Base-by-base conservation (phyloP, 164 flowering plant genomes). In the Platanus orientalis region DNA sequence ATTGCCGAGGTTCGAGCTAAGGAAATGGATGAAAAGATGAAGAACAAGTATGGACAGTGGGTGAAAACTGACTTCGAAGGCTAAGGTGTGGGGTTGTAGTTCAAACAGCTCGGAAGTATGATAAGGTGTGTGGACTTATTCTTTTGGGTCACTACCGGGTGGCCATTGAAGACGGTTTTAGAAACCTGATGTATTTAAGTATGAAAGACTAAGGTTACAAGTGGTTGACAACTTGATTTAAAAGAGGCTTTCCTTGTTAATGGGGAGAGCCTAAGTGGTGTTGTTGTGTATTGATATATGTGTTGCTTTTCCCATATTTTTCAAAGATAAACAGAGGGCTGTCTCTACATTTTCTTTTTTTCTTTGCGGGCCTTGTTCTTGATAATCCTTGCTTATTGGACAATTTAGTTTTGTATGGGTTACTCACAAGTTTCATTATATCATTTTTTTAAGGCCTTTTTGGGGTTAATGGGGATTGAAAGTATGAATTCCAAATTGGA, bases 1-100 rank as follows among this genome's bases (percentile, higher is more conserved):
- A 71, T 81, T 51, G 76, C 76, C 2, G 92, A 88, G 69, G 26
- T 72, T n/a, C 78, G 76, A 49, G 80, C 76, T 0, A 79, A 73
- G 66, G 83, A 85, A 61, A 62, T 80, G 42, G 92, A 86, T 68
- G 88, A 82, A 72, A 86, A 80, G 75, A 81, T 82, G 82, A 85
- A 75, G 68, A 68, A 42, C 73, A 88, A 84, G 66, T 80, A 83
- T 72, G 86, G 76, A 45, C 81, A 81, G 66, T 84, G 83, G 91
- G 75, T 75, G 16, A 81, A 85, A 68, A 80, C 80, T 62, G 87
- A 83, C 61, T 82, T 85, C 72, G 86, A 83, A 72, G 86, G 84
- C 47, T 19, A 19, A 19, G 21, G 5, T 39, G 25, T 57, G 23
- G 26, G 47, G 42, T 36, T 36, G 2, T 50, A 16, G n/a, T n/a